Conservation (phyloP, 2,329 filamentous ascomycete species). For the Clathrospora elynae region DNA sequence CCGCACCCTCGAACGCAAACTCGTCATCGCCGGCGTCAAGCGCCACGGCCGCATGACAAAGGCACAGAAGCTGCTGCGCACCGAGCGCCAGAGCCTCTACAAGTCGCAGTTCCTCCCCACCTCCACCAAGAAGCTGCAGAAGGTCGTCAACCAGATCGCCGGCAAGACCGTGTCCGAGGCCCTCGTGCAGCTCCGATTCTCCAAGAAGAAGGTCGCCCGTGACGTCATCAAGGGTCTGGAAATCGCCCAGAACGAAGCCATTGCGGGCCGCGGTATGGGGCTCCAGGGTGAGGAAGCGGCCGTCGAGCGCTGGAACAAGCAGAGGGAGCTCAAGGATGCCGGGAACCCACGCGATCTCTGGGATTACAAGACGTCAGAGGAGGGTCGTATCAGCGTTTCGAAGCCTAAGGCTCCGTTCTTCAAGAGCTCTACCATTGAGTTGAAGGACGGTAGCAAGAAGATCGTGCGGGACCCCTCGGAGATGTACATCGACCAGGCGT, state of each 20-base stretch:
- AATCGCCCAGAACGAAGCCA: conserved; percentile 78
- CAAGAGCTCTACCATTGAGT: conserved; percentile 64
- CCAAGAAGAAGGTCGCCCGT: conserved; percentile 86
- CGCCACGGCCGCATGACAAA: conserved; percentile 69
- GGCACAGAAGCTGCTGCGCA: conserved; percentile 69
- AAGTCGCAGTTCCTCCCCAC: conserved; percentile 79
- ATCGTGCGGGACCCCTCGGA: conserved; percentile 74
- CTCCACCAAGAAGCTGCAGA: conserved; percentile 87
- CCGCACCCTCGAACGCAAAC: conserved; percentile 78
- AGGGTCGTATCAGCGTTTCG: conserved; percentile 5
- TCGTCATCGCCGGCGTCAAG: conserved; percentile 76
- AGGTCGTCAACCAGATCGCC: conserved; percentile 83
- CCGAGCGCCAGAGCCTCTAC: conserved; percentile 62
- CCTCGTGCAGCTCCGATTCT: conserved; percentile 92
- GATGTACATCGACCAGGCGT: conserved; percentile 90
- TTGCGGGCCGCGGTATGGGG: conserved; percentile 85
- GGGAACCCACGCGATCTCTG: conserved; percentile 15
- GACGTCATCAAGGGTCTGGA: conserved; percentile 81
- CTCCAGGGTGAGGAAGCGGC: conserved; percentile 53
- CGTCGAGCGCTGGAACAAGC: conserved; percentile 27
- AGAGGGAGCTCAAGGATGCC: conserved; percentile 19
- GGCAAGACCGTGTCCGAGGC: conserved; percentile 96
- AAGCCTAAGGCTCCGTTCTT: conserved; percentile 19
- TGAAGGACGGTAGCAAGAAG: conserved; percentile 75
- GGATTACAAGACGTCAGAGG: conserved; percentile 21